These are phyloP conservation scores for Boletellus emodensis DNA, from an alignment of 768 basidiomycete genomes.

Conservation along the genomic window DNA sequence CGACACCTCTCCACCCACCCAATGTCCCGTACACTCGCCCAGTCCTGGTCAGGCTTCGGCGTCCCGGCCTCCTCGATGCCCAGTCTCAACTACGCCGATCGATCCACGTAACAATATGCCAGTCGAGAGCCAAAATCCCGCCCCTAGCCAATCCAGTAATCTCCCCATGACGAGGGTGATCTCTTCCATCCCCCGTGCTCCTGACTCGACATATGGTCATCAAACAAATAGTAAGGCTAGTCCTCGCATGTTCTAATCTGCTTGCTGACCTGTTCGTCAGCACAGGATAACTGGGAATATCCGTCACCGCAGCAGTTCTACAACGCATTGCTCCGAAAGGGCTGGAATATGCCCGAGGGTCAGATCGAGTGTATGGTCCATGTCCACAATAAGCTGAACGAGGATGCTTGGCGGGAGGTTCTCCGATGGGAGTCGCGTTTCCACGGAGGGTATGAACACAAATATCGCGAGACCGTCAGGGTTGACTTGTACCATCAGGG, in stretches of 20 bases:
- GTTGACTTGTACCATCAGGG: background rate
- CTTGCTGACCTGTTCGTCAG: background rate
- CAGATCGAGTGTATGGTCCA: constrained; percentile 3
- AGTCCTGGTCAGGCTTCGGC: background rate
- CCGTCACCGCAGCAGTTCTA: constrained; percentile 14
- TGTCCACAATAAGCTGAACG: constrained; percentile 11
- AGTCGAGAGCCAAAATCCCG: constrained; percentile 6
- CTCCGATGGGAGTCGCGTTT: constrained; percentile 12
- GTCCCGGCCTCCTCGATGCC: background rate
- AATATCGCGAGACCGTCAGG: background rate
- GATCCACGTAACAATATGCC: constrained; percentile 13
- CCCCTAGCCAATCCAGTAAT: background rate
- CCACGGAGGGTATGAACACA: constrained; percentile 9
- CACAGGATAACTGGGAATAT: constrained; percentile 11
- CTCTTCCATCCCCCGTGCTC: constrained; percentile 8
- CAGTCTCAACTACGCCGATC: background rate
- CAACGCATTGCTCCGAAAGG: constrained; percentile 10
- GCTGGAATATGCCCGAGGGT: constrained; percentile 3
- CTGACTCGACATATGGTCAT: constrained; percentile 8
- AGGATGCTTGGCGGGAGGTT: constrained; percentile 10
- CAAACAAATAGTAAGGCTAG: constrained; percentile 6
- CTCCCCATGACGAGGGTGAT: background rate
- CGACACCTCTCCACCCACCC: background rate
- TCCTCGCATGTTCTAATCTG: background rate
- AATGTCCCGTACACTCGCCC: constrained; percentile 1